Conservation (phyloP, 164 flowering plant genomes). For the Aristolochia fimbriata region DNA sequence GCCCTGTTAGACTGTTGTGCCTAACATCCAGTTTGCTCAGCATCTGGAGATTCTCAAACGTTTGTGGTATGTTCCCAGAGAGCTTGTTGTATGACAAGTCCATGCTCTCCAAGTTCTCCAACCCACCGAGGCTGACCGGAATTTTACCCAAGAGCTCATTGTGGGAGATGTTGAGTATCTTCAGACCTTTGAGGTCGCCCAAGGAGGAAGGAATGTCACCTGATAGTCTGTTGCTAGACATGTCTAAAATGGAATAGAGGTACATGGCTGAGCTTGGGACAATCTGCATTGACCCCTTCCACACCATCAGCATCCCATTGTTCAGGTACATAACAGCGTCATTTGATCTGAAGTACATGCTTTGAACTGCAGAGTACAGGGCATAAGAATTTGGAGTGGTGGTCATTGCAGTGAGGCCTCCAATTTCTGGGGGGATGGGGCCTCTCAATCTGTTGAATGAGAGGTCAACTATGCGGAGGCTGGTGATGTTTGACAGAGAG, state of each 20-base stretch:
- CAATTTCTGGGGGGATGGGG: slow-evolving; percentile 24
- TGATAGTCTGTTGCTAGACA: slow-evolving; percentile 33
- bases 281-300: slow-evolving; percentile 39
- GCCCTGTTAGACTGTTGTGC: slow-evolving; percentile 28
- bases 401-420: slow-evolving; percentile 32
- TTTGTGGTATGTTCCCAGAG: slow-evolving; percentile 35
- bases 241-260: slow-evolving; percentile 36
- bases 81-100: slow-evolving; percentile 34
- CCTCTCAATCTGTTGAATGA: slow-evolving; percentile 32
- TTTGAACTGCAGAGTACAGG: slow-evolving; percentile 2
- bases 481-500: slow-evolving; percentile 19
- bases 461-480: slow-evolving; percentile 39
- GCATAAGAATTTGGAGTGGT: slow-evolving; percentile 11
- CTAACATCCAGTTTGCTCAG: slow-evolving; percentile 27
- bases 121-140: slow-evolving; percentile 27
- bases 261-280: slow-evolving; percentile 24
- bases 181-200: slow-evolving; percentile 29
- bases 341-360: slow-evolving; percentile 15
- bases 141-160: slow-evolving; percentile 29
- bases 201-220: slow-evolving; percentile 35
- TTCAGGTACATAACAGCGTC: slow-evolving; percentile 17
- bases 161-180: slow-evolving; percentile 31
- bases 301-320: slow-evolving; percentile 28
- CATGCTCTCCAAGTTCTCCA: slow-evolving; percentile 32
- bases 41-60: slow-evolving; percentile 23